Evolutionary conservation across 2,329 filamentous ascomycete genomes (phyloP), one percentile per base, ranked within the genome.

Genomic region (Plenodomus lindquistii): DNA sequence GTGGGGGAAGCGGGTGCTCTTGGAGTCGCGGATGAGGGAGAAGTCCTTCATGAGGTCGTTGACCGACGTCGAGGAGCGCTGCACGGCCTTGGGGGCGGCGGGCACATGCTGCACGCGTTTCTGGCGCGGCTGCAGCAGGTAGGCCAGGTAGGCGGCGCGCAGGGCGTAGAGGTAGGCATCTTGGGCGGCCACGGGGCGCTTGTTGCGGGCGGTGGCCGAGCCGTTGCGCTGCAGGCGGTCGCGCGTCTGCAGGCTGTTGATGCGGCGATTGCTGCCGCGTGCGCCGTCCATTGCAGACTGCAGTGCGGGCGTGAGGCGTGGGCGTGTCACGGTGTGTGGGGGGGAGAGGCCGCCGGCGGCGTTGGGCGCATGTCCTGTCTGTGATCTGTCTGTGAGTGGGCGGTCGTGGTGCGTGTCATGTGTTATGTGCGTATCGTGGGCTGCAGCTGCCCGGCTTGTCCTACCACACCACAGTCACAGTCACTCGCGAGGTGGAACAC

Each of bases 131-230:
- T 96, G 91, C 43, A 99, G 82, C 37, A 97, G 85, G 73, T 99
- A 95, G 73, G 93, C 83, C 49, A 99, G 87, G 74, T 91, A 97
- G 60, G 93, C 93, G 60, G 89, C 86, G 54, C 94, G 88, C 45
- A 99, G 84, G 63, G 92, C 91, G 75, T 91, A 96, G 55, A 86
- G 88, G 76, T 95, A 96, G 68, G 91, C 92, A 74, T 97, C 91
- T 63, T 95, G 88, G 70, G 79, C 67, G 53, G 69, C 66, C 46
- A 79, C 69, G 46, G 66, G 59, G 46, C 66, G 71, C 52, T 72
- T 73, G 50, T 63, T 64, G 46, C 70, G 67, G 8, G 54, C 48
- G 43, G 69, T 69, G 39, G 70, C 73, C 47, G 66, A 68, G 57
- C 59, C 52, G 42, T 69, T 61, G 37, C 74, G 74, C 57, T 73